Base-by-base conservation (phyloP, 2,329 filamentous ascomycete genomes). In the Diaporthe batatas region DNA sequence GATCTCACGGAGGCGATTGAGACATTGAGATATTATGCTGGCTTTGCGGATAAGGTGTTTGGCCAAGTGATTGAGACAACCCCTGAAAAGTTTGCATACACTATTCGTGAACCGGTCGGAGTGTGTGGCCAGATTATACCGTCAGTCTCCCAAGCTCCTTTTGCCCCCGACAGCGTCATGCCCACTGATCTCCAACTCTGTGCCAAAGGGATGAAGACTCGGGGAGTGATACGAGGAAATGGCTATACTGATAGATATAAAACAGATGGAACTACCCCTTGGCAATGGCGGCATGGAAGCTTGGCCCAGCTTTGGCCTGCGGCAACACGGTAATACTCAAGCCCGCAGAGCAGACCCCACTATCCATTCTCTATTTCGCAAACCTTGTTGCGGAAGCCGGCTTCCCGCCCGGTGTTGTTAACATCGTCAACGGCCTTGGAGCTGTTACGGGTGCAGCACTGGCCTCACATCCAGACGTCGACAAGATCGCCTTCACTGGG, bases 61-160 rank as follows among this genome's bases (percentile, higher is more conserved):
- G 93, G 94, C 42, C 90, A 93, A 79, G 91, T 92, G 21, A 94
- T 95, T 76, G 91, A 93, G 76, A 92, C 91, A 12, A 90, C 89
- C 1, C 87, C 89, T 0, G 83, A 85, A 51, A 95, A 95, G 82
- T 88, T 95, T 75, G 92, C 92, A 3, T 96, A 95, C 79, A 95
- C 92, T 0, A 83, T 94, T 70, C 89, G 91, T 73, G 91, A 96
- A 81, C 93, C 94, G 2, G 83, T 96, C 39, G 94, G 94, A 51
- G 93, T 96, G 0, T 93, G 92, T 76, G 93, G 88, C 16, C 87
- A 88, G 81, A 95, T 95, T 75, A 94, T 94, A 73, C 92, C 93
- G 59, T 64, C 1, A 62, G 58, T 47, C 29, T 14, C 39, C 39
- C 4, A 2, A 14, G 29, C 2, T 29, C 14, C 10, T 44, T 23